Conservation (phyloP, 2,329 filamentous ascomycete genomes). For the Penicillium sp. region DNA sequence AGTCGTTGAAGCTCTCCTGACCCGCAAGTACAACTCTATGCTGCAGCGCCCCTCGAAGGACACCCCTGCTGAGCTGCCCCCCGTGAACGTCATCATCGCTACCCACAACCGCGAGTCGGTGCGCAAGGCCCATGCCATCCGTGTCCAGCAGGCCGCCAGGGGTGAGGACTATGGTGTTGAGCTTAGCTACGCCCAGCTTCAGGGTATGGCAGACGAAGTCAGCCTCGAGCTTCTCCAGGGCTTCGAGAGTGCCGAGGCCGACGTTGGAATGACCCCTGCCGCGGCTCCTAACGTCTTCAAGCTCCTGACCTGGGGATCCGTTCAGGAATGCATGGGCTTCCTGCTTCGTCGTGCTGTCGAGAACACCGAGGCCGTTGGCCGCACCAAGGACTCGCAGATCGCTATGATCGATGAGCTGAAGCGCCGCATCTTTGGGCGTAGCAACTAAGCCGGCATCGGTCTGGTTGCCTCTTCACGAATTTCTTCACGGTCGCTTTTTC, state of each 20-base stretch:
- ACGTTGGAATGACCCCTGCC: slow-evolving; percentile 27
- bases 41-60: slow-evolving; percentile 50
- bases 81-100: slow-evolving; percentile 58
- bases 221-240: slow-evolving; percentile 60
- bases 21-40: slow-evolving; percentile 59
- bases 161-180: slow-evolving; percentile 47
- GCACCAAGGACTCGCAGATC: slow-evolving; percentile 50
- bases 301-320: slow-evolving; percentile 61
- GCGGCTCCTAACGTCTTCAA: slow-evolving; percentile 57
- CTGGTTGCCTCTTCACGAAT: not conserved
- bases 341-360: slow-evolving; percentile 68
- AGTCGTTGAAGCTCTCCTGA: slow-evolving; percentile 57
- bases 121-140: slow-evolving; percentile 51
- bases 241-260: slow-evolving; percentile 31
- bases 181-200: slow-evolving; percentile 73
- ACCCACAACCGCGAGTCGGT: slow-evolving; percentile 61
- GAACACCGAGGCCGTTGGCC: slow-evolving; percentile 65
- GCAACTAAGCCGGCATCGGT: slow-evolving; percentile 11
- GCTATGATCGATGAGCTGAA: slow-evolving; percentile 40
- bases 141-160: slow-evolving; percentile 47
- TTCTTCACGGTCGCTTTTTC: slow-evolving; percentile 4
- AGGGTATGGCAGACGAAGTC: slow-evolving; percentile 96
- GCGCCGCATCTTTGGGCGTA: slow-evolving; percentile 29
- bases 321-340: slow-evolving; percentile 63
- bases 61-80: slow-evolving; percentile 37